phyloP scores from a whole-genome alignment of 768 basidiomycete species.

The Tylopilus cervinicoccineus region DNA sequence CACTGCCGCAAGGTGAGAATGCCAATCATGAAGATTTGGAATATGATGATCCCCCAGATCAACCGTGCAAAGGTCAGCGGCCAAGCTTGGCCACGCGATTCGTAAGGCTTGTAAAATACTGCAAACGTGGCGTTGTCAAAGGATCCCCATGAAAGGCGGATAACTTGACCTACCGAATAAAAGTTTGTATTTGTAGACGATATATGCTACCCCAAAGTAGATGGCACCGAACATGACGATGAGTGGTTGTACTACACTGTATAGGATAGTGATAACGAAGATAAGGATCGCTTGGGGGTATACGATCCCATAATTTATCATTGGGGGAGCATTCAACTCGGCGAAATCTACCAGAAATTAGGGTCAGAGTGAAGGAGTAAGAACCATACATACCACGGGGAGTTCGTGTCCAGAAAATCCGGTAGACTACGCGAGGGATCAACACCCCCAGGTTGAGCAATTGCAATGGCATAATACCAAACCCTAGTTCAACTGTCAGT shows the following conservation, averaged over 20 bases:
- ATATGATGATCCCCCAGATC: conserved; percentile 89
- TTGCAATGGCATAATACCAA: conserved; percentile 95
- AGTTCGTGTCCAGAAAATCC: conserved; percentile 79
- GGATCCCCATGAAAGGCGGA: background rate
- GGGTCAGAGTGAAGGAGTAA: background rate
- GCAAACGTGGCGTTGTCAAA: conserved; percentile 1
- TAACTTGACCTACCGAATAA: conserved; percentile 67
- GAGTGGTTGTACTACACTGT: conserved; percentile 93
- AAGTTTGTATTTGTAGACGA: conserved; percentile 98
- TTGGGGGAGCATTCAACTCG: conserved; percentile 94
- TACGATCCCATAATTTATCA: conserved; percentile 96
- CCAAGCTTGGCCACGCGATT: conserved; percentile 97
- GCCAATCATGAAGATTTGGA: conserved; percentile 95
- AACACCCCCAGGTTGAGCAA: conserved; percentile 88
- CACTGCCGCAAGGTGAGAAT: conserved; percentile 74
- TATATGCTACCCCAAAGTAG: conserved; percentile 94
- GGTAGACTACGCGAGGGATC: conserved; percentile 70
- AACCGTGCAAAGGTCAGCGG: conserved; percentile 91
- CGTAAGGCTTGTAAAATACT: conserved; percentile 99
- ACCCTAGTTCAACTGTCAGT: conserved; percentile 40
- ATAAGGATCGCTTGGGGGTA: conserved; percentile 97
- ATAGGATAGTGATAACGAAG: conserved; percentile 91
- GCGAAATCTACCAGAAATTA: conserved; percentile 69
- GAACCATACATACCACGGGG: conserved; percentile 65
- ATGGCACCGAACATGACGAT: conserved; percentile 93